Evolutionary conservation across 768 basidiomycete species (phyloP).

Genomic region (Candolleomyces eurysporus): DNA sequence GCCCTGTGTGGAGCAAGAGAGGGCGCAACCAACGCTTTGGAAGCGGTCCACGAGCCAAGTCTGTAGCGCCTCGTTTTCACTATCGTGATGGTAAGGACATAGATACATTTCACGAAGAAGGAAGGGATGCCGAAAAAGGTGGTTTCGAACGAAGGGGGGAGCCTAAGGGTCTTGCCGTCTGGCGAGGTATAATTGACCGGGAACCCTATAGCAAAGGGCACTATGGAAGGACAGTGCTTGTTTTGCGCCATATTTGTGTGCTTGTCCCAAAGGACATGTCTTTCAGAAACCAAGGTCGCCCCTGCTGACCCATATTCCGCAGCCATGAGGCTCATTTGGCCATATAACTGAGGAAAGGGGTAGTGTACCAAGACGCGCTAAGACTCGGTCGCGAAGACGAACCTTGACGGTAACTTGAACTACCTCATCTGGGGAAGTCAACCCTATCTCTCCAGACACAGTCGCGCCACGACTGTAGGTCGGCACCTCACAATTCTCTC

Average conservation of each 20-base stretch:
- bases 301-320: constrained; percentile 31
- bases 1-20: constrained; percentile 4
- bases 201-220: constrained; percentile 36
- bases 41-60: constrained; percentile 32
- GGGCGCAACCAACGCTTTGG: constrained; percentile 32
- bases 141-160: constrained; percentile 40
- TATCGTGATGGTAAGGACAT: constrained; percentile 31
- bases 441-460: constrained; percentile 34
- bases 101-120: constrained; percentile 32
- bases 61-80: constrained; percentile 28
- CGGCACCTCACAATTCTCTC: constrained; percentile 26
- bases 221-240: constrained; percentile 33
- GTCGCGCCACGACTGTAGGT: constrained; percentile 34
- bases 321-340: constrained; percentile 32
- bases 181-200: constrained; percentile 27
- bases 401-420: constrained; percentile 38
- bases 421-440: constrained; percentile 28
- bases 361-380: neutral
- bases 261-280: constrained; percentile 28
- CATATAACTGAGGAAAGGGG: constrained; percentile 27
- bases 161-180: constrained; percentile 25
- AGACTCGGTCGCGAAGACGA: constrained; percentile 7
- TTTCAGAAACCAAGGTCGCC: constrained; percentile 27
- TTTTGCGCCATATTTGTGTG: constrained; percentile 13
- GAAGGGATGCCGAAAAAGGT: constrained; percentile 30